Percentiles rank a stretch among this genome's conserved stretches.
These are phyloP conservation scores for Serendipita sp. DNA, from an alignment of 1,284 basidiomycete species.

Conservation along the genomic window DNA sequence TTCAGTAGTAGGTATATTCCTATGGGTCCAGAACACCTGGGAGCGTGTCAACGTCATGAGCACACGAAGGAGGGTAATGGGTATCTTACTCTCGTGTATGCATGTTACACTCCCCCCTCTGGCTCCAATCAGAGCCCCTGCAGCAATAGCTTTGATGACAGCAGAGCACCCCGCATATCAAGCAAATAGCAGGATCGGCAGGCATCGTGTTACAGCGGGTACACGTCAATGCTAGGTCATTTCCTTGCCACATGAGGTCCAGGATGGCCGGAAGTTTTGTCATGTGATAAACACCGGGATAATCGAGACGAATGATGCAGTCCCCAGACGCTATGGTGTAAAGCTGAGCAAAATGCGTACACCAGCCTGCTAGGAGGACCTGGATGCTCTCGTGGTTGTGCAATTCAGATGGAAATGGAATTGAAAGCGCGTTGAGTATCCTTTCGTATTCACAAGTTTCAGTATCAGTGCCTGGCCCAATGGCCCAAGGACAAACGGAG, in stretches of 20 bases:
- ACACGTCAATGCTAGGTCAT: constrained; percentile 61
- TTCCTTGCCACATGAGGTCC: constrained; percentile 66
- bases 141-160: constrained; percentile 95
- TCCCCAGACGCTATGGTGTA: constrained; percentile 59
- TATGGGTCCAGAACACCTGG: constrained; percentile 77
- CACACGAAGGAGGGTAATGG: constrained; percentile 16
- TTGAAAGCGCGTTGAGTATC: constrained; percentile 58
- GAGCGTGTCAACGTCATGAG: constrained; percentile 12
- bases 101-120: constrained; percentile 82
- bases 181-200: constrained; percentile 77
- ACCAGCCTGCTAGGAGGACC: constrained; percentile 69
- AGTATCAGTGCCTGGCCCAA: constrained; percentile 32
- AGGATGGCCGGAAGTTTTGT: constrained; percentile 69
- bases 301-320: constrained; percentile 61
- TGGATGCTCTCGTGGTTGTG: constrained; percentile 71
- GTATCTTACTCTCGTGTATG: constrained; percentile 75
- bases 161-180: constrained; percentile 78
- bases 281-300: constrained; percentile 75
- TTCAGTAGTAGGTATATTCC: constrained; percentile 90
- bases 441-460: constrained; percentile 61
- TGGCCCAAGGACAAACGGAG: constrained; percentile 48
- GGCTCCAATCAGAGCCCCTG: constrained; percentile 48
- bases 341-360: constrained; percentile 63
- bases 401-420: constrained; percentile 65
- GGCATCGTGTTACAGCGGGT: constrained; percentile 68